phyloP scores from a whole-genome alignment of 106 monocot species.

The Apostasia shenzhenica region DNA sequence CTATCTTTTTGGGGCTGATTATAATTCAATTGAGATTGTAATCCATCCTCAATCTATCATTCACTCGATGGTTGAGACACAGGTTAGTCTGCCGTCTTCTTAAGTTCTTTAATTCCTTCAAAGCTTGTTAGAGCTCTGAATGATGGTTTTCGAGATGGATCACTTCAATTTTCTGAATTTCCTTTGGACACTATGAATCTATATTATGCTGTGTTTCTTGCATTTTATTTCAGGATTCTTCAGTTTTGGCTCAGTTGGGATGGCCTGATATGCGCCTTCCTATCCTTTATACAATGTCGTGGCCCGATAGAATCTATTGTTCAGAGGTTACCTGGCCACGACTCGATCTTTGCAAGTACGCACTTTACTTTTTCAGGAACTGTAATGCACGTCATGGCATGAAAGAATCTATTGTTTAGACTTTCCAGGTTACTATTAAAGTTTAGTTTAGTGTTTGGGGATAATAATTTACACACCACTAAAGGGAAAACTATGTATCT shows the following conservation, averaged over 20 bases:
- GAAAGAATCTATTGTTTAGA: no score
- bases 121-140: no score
- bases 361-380: neutral
- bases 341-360: constrained; percentile 95
- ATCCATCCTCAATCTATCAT: constrained; percentile 98
- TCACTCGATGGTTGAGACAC: constrained; percentile 99
- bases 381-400: neutral
- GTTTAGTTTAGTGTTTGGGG: no score
- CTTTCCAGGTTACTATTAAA: no score
- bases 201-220: no score
- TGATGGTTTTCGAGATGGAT: no score
- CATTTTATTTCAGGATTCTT: constrained; percentile 71
- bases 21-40: constrained; percentile 86
- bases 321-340: constrained; percentile 96
- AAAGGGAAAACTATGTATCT: no score
- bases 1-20: constrained; percentile 90
- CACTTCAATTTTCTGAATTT: neutral
- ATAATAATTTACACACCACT: no score
- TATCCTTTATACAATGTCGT: constrained; percentile 88
- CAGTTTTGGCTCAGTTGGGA: constrained; percentile 85
- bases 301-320: constrained; percentile 96
- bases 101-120: no score
- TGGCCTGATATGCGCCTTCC: constrained; percentile 98
- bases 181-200: no score
- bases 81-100: constrained; percentile 34